These are phyloP conservation scores for Ziziphus jujuba DNA, from an alignment of 306 rosid species.

Conservation along the genomic window DNA sequence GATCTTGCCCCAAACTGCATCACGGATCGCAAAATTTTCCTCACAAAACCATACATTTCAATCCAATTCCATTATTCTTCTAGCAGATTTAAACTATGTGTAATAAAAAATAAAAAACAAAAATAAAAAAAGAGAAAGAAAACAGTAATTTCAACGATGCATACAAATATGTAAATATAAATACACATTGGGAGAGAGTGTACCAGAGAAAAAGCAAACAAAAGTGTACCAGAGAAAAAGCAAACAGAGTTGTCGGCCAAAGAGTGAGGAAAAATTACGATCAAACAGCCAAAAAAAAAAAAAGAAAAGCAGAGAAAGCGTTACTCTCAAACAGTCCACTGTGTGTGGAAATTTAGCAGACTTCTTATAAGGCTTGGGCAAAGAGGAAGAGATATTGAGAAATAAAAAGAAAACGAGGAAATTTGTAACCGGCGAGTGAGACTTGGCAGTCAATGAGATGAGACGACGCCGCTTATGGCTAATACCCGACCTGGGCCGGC, in stretches of 20 bases:
- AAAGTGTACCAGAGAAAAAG: constrained; percentile 27
- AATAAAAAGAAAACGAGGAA: constrained; percentile 9
- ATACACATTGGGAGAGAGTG: not conserved
- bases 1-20: constrained; percentile 46
- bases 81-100: constrained; percentile 12
- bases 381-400: not conserved
- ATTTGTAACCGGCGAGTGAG: constrained; percentile 45
- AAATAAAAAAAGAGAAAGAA: constrained; percentile 13
- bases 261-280: constrained; percentile 26
- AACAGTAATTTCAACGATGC: not conserved
- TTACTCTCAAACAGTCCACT: constrained; percentile 12
- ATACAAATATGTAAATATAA: not conserved
- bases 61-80: constrained; percentile 10
- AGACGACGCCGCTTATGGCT: constrained; percentile 32
- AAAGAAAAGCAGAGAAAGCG: not conserved
- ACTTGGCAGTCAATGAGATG: constrained; percentile 10
- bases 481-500: constrained; percentile 61
- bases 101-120: constrained; percentile 11
- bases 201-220: constrained; percentile 22
- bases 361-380: not conserved
- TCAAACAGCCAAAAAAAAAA: constrained; percentile 3
- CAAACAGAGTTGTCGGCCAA: constrained; percentile 9
- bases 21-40: constrained; percentile 23
- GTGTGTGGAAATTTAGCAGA: constrained; percentile 30
- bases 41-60: constrained; percentile 10